phyloP scores from a whole-genome alignment of 2,329 filamentous ascomycete species.

The Reticulascus tulasneorum region DNA sequence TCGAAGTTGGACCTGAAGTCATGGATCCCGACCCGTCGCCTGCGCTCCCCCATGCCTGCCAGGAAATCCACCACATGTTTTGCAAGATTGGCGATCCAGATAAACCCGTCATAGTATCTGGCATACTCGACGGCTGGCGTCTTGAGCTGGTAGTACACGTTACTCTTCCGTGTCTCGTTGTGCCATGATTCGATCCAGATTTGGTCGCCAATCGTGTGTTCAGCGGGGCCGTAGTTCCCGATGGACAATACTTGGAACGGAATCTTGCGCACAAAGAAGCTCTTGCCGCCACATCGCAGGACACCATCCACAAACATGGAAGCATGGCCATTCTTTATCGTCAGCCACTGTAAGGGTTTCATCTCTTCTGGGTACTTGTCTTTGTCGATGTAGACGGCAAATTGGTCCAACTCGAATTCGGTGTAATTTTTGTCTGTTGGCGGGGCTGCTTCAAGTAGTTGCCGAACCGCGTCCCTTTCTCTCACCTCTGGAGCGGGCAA shows the following conservation, averaged over 20 bases:
- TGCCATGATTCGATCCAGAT: constrained; percentile 62
- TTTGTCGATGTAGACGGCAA: constrained; percentile 50
- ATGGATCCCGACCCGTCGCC: constrained; percentile 40
- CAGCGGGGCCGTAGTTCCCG: constrained; percentile 56
- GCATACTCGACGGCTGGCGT: constrained; percentile 56
- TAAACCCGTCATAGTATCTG: constrained; percentile 58
- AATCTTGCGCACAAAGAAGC: constrained; percentile 50
- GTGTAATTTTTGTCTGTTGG: constrained; percentile 18
- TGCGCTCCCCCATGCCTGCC: constrained; percentile 21
- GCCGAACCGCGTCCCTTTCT: constrained; percentile 28
- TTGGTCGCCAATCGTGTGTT: constrained; percentile 42
- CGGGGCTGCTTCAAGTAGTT: constrained; percentile 20
- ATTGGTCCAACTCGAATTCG: constrained; percentile 53
- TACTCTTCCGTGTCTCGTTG: too few relatives aligned
- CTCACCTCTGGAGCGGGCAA: constrained; percentile 16
- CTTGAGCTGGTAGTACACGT: constrained; percentile 62
- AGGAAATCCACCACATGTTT: constrained; percentile 72
- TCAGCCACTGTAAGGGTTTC: constrained; percentile 50
- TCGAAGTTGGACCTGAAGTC: constrained; percentile 57
- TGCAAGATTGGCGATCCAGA: constrained; percentile 67
- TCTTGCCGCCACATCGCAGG: constrained; percentile 39
- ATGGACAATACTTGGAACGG: constrained; percentile 58
- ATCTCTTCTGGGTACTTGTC: constrained; percentile 40
- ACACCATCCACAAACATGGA: constrained; percentile 58
- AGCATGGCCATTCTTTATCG: constrained; percentile 24